Evolutionary conservation across 805 yeast species (phyloP).

Genomic region (Candida xiaguanensis): DNA sequence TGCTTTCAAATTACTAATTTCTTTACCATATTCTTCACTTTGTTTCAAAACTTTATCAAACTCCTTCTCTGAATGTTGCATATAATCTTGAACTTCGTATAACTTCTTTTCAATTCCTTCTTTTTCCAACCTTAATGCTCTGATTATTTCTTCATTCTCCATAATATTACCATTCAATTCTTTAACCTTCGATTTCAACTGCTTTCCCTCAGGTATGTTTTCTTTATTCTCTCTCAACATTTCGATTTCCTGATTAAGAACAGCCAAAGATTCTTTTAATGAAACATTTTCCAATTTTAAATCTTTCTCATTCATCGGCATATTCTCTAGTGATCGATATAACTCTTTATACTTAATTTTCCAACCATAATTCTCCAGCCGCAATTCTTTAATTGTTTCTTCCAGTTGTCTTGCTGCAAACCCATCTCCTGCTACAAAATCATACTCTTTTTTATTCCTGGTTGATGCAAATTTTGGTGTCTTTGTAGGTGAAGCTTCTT

Average conservation of each 20-base stretch:
- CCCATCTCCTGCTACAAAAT: slow-evolving; percentile 7
- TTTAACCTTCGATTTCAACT: slow-evolving; percentile 1
- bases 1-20: background rate
- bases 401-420: slow-evolving; percentile 10
- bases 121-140: background rate
- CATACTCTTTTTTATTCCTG: background rate
- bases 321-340: slow-evolving; percentile 7
- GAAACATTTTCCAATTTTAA: slow-evolving; percentile 8
- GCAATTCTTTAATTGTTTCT: slow-evolving; percentile 10
- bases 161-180: background rate
- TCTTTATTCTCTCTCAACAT: background rate
- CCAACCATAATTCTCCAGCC: slow-evolving; percentile 11
- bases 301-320: slow-evolving; percentile 9
- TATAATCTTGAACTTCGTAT: background rate
- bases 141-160: slow-evolving; percentile 2
- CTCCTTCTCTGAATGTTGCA: slow-evolving; percentile 6
- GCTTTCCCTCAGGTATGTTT: too few species aligned
- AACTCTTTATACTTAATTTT: slow-evolving; percentile 10
- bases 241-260: slow-evolving; percentile 1
- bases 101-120: background rate
- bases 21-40: slow-evolving; percentile 1
- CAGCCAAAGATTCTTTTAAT: slow-evolving; percentile 6
- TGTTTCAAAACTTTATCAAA: slow-evolving; percentile 6
- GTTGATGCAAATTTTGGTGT: background rate
- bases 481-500: slow-evolving; percentile 4